A percentile compares a stretch with the other conserved stretches of the same genome.
phyloP scores from a whole-genome alignment of 768 basidiomycete genomes.

The Sutorius australiensis region DNA sequence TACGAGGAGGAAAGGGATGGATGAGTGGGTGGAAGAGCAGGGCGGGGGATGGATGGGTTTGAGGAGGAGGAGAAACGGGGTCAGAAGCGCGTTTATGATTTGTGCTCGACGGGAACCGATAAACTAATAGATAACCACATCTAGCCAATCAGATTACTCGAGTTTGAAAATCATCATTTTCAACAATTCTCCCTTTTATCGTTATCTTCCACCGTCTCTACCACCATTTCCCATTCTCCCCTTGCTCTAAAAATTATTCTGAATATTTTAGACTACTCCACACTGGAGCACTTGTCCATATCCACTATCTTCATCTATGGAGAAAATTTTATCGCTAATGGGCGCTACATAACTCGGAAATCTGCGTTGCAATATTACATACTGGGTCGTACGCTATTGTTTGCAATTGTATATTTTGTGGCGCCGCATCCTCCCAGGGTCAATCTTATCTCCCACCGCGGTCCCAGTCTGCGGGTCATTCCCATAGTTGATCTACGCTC shows the following conservation, averaged over 20 bases:
- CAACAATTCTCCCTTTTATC: constrained; percentile 14
- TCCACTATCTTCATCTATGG: constrained; percentile 10
- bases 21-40: background rate
- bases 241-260: background rate
- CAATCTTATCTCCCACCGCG: constrained; percentile 32
- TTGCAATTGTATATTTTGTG: constrained; percentile 26
- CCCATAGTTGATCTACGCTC: constrained; percentile 12
- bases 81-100: constrained; percentile 34
- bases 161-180: constrained; percentile 25
- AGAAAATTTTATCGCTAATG: constrained; percentile 31
- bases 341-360: constrained; percentile 26
- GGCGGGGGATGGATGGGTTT: constrained; percentile 7
- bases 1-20: background rate
- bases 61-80: constrained; percentile 28
- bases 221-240: background rate
- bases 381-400: constrained; percentile 14
- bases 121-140: constrained; percentile 37
- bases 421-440: constrained; percentile 25
- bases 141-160: constrained; percentile 35
- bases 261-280: background rate
- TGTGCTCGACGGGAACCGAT: constrained; percentile 36
- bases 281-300: background rate
- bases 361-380: constrained; percentile 29
- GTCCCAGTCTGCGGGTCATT: background rate
- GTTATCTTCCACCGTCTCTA: constrained; percentile 2